A percentile compares a stretch with the other conserved stretches of the same genome.
Evolutionary conservation across 768 basidiomycete genomes (phyloP).

Genomic region (Phaffia tasmanica): DNA sequence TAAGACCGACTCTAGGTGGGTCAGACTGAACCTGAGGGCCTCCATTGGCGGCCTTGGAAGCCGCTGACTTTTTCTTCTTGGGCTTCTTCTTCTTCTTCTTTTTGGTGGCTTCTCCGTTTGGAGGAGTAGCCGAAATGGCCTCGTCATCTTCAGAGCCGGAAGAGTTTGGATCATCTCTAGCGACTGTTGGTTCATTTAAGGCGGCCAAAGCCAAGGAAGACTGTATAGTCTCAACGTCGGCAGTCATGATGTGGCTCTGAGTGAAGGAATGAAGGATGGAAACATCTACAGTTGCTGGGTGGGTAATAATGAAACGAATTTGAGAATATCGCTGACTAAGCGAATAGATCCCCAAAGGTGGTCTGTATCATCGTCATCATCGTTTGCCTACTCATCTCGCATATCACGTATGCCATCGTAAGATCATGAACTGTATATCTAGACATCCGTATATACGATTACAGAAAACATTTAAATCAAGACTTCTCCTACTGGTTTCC

Average conservation of each 20-base stretch:
- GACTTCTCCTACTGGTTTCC: conserved; percentile 8
- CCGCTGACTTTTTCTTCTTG: conserved; percentile 51
- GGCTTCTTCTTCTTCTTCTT: conserved; percentile 28
- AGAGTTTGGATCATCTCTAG: conserved; percentile 5
- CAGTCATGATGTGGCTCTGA: conserved; percentile 5
- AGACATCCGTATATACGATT: background rate
- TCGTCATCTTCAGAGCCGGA: conserved; percentile 13
- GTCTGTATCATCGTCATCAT: too few species aligned
- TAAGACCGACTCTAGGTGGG: conserved; percentile 77
- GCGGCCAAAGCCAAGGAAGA: background rate
- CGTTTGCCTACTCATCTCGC: too few species aligned
- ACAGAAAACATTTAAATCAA: background rate
- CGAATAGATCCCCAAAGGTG: background rate
- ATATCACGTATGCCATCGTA: too few species aligned
- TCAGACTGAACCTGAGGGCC: conserved; percentile 56
- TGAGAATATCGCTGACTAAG: background rate
- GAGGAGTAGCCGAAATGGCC: background rate
- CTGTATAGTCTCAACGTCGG: background rate
- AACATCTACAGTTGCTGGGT: background rate
- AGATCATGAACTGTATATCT: too few species aligned
- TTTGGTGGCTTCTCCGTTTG: background rate
- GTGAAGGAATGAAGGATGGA: too few species aligned
- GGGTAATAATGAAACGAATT: background rate
- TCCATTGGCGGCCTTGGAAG: conserved; percentile 8
- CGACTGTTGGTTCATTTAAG: background rate